Evolutionary conservation across 208 protist genomes (phyloP).

Genomic region (Leishmania gerbilli): DNA sequence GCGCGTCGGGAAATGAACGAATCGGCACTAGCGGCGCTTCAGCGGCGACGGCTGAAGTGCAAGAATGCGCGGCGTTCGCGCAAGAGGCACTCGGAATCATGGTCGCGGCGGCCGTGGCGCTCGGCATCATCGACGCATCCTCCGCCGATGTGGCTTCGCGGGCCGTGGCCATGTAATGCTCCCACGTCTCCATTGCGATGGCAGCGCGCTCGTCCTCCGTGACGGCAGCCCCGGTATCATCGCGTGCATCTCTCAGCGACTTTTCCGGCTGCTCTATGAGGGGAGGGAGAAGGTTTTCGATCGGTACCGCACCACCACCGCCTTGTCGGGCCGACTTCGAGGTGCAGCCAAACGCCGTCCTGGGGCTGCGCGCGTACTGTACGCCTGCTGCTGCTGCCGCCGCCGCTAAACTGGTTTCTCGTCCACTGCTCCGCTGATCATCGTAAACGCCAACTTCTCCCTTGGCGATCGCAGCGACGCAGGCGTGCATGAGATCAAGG

Average conservation of each 20-base stretch:
- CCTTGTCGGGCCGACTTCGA: neutral
- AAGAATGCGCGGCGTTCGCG: neutral
- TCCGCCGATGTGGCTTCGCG: conserved; percentile 14
- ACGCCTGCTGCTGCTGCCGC: too few relatives aligned
- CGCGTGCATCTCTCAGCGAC: neutral
- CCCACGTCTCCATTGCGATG: conserved; percentile 26
- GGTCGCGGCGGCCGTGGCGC: neutral
- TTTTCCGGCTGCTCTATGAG: conserved; percentile 26
- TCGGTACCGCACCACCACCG: neutral
- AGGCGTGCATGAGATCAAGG: conserved; percentile 19
- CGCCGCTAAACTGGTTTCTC: neutral
- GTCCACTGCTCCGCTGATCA: neutral
- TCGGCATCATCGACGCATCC: neutral
- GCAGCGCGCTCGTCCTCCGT: conserved; percentile 18
- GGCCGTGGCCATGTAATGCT: conserved; percentile 27
- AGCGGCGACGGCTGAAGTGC: neutral
- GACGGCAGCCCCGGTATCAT: neutral
- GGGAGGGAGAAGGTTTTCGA: conserved; percentile 31
- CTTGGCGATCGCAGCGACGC: conserved; percentile 12
- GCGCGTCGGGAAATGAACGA: conserved; percentile 9
- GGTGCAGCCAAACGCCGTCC: neutral
- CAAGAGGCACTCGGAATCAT: neutral
- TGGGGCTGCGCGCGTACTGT: neutral
- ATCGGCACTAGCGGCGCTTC: neutral
- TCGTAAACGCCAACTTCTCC: conserved; percentile 5